Base-by-base conservation (phyloP, 192 early-diverging fungal species). In the Coemansia sp. region DNA sequence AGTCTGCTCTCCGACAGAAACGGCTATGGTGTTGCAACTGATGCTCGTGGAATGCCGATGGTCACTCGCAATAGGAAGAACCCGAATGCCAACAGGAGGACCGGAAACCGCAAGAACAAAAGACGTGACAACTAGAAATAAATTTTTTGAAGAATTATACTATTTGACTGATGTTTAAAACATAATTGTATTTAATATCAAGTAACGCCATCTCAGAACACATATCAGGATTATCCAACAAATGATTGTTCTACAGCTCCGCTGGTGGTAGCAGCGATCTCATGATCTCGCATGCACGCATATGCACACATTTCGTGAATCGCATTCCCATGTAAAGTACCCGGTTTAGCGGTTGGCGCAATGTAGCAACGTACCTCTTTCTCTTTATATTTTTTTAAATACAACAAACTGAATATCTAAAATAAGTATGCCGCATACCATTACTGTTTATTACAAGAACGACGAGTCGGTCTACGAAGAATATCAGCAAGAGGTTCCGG, bases 21-120 rank as follows among this genome's bases (percentile, higher is more conserved):
- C 30, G 67, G 75, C 40, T 73, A 62, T 27, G 81, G 84, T 51
- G 85, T 85, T 23, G 83, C 84, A 41, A 83, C 78, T 59, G 88
- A 87, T 46, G 81, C 85, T 0, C 82, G 84, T 12, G 76, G 84
- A 7, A 83, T 79, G 70, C 76, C 76, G 4, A 73, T 73, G 66
- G 79, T 91, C 63, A 83, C 82, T 3, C 84, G 82, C 69, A 88
- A 88, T 47, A 76, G 85, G 25, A 76, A 80, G 48, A 91, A 91
- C 57, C 87, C 89, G 14, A 91, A 91, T 53, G 74, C 68, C 14
- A 61, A 67, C 19, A 71, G 68, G 40, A 63, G 67, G 45, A 82
- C 79, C 19, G 79, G 79, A 18, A 81, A 81, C 59, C 80, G 86
- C 64, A 84, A 83, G 56, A 84, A 83, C 66, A 83, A 85, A 71